A percentile compares a stretch with the other conserved stretches of the same genome.
These are phyloP conservation scores for Neonectria neomacrospora DNA, from an alignment of 2,329 filamentous ascomycete genomes.

Conservation along the genomic window DNA sequence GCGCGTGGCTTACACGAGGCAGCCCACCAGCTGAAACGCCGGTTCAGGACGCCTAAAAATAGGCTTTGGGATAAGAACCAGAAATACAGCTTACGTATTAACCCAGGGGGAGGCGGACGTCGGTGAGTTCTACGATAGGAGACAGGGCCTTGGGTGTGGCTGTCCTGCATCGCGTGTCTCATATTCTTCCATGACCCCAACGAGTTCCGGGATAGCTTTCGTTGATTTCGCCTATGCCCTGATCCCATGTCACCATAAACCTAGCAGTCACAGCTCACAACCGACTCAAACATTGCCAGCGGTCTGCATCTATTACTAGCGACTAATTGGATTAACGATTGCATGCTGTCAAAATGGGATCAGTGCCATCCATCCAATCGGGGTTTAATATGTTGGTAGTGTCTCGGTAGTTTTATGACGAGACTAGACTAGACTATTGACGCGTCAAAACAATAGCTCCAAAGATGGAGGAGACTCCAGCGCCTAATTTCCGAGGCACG, in stretches of 20 bases:
- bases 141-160: no score
- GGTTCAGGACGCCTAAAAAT: not conserved
- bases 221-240: constrained; percentile 22
- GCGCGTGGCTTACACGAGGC: not conserved
- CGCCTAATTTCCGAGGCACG: not conserved
- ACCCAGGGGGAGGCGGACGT: not conserved
- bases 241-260: not conserved
- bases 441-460: not conserved
- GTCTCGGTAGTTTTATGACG: not conserved
- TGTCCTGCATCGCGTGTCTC: no score
- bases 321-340: not conserved
- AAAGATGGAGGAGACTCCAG: not conserved
- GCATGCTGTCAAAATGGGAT: not conserved
- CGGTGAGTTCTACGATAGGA: not conserved
- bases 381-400: not conserved
- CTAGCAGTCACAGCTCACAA: no score
- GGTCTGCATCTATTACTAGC: not conserved
- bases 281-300: not conserved
- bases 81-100: not conserved
- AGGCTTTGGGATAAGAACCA: not conserved
- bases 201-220: not conserved
- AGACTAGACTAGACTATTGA: not conserved
- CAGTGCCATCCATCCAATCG: not conserved
- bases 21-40: not conserved
- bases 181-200: no score